phyloP scores from a whole-genome alignment of 345 rosid genomes.

The Eutrema japonicum region DNA sequence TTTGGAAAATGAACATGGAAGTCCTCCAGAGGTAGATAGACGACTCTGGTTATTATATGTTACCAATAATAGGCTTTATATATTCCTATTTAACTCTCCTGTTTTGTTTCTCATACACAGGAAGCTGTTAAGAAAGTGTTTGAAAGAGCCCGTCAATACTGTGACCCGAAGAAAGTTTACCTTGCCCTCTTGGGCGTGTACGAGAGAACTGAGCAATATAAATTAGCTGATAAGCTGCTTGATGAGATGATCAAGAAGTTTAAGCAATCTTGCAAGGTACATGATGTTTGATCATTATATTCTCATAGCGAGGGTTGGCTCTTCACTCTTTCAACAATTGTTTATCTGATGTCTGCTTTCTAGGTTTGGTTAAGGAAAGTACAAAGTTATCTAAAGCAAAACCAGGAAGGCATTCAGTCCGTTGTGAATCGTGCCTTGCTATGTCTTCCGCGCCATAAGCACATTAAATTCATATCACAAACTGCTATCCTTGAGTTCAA shows the following conservation, averaged over 20 bases:
- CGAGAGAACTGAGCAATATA: conserved; percentile 78
- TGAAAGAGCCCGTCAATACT: conserved; percentile 85
- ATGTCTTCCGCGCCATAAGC: conserved; percentile 84
- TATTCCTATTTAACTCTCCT: conserved; percentile 14
- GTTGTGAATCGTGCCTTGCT: conserved; percentile 70
- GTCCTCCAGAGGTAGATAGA: conserved; percentile 82
- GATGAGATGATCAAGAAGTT: conserved; percentile 83
- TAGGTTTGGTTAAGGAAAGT: conserved; percentile 84
- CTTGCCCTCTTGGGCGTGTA: conserved; percentile 80
- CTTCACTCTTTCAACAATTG: conserved; percentile 13
- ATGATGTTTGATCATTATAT: conserved; percentile 6
- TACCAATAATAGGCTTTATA: conserved; percentile 5
- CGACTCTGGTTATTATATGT: conserved; percentile 14
- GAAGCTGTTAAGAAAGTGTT: conserved; percentile 82
- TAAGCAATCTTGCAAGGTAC: conserved; percentile 94
- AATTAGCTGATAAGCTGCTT: conserved; percentile 75
- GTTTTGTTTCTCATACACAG: conserved; percentile 51
- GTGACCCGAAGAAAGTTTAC: conserved; percentile 83
- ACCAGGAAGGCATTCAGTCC: conserved; percentile 67
- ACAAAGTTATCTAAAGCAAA: conserved; percentile 58
- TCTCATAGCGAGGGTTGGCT: background rate
- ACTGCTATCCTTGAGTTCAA: conserved; percentile 89
- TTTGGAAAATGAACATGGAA: conserved; percentile 92
- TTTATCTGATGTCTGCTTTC: conserved; percentile 11
- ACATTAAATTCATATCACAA: conserved; percentile 83